Evolutionary conservation across 2,329 filamentous ascomycete species (phyloP).

Genomic region (Dothideomycetes sp.): DNA sequence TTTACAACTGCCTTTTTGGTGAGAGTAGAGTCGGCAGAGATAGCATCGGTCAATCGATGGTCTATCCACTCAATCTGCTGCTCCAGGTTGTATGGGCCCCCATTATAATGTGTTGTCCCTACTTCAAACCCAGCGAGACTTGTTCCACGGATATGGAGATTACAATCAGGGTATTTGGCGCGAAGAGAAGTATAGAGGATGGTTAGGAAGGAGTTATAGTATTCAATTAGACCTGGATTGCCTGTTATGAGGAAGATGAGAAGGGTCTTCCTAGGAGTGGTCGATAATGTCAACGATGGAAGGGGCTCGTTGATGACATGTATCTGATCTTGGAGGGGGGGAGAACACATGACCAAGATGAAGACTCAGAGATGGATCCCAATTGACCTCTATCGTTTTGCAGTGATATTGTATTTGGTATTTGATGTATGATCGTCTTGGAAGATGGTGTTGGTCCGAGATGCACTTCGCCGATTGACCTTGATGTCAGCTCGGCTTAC

Average conservation of each 20-base stretch:
- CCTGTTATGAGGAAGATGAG: conserved; percentile 66
- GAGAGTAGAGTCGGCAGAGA: conserved; percentile 1
- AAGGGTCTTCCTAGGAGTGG: conserved; percentile 15
- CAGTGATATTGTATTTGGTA: too few relatives aligned
- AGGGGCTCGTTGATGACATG: background rate
- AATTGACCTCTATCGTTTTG: too few relatives aligned
- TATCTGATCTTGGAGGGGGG: background rate
- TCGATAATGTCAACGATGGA: background rate
- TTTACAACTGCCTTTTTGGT: too few relatives aligned
- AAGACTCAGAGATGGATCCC: too few relatives aligned
- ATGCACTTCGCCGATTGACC: too few relatives aligned
- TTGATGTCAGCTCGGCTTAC: too few relatives aligned
- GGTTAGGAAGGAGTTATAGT: conserved; percentile 58
- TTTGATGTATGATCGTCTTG: too few relatives aligned
- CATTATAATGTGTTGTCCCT: conserved; percentile 2
- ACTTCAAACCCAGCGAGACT: conserved; percentile 32
- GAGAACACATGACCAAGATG: too few relatives aligned
- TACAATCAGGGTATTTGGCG: background rate
- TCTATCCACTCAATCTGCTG: conserved; percentile 41
- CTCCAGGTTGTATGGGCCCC: conserved; percentile 29
- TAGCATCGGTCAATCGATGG: conserved; percentile 28
- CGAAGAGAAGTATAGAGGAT: conserved; percentile 43
- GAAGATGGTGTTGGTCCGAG: too few relatives aligned
- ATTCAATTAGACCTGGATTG: conserved; percentile 65
- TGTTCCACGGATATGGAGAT: conserved; percentile 6